Percentiles rank a stretch among this genome's conserved stretches.
phyloP scores from a whole-genome alignment of 768 basidiomycete species.

The Termitomyces sp. region DNA sequence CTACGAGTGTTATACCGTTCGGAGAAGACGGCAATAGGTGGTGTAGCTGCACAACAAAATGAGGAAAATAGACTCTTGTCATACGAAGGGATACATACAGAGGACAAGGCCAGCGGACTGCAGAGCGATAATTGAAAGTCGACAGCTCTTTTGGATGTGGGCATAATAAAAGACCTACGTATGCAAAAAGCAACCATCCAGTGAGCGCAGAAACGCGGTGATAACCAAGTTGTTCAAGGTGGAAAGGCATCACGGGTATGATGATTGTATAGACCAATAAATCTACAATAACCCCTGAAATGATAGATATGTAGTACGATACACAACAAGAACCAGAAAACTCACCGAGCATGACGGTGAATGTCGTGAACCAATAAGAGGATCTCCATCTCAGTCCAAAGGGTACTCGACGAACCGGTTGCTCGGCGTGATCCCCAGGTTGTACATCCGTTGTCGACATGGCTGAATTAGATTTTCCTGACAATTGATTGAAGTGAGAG shows the following conservation, averaged over 20 bases:
- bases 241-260: conserved; percentile 61
- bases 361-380: conserved; percentile 50
- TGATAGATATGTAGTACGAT: not conserved
- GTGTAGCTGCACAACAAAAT: conserved; percentile 34
- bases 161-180: conserved; percentile 29
- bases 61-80: not conserved
- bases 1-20: conserved; percentile 43
- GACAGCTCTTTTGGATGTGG: not conserved
- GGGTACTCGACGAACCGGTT: conserved; percentile 18
- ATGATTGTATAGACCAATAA: conserved; percentile 57
- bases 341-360: conserved; percentile 46
- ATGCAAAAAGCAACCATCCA: conserved; percentile 59
- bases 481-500: not conserved
- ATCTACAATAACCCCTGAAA: conserved; percentile 40
- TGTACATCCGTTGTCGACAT: not conserved
- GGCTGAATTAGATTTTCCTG: not conserved
- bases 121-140: not conserved
- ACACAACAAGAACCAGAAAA: not conserved
- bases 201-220: conserved; percentile 40
- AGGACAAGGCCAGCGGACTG: conserved; percentile 53
- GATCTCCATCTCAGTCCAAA: conserved; percentile 52
- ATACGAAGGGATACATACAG: conserved; percentile 29
- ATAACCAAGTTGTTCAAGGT: conserved; percentile 44
- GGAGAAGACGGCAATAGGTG: conserved; percentile 51
- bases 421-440: not conserved